These are phyloP conservation scores for Danielia reshetovae DNA, from an alignment of 805 yeast species.

Conservation along the genomic window DNA sequence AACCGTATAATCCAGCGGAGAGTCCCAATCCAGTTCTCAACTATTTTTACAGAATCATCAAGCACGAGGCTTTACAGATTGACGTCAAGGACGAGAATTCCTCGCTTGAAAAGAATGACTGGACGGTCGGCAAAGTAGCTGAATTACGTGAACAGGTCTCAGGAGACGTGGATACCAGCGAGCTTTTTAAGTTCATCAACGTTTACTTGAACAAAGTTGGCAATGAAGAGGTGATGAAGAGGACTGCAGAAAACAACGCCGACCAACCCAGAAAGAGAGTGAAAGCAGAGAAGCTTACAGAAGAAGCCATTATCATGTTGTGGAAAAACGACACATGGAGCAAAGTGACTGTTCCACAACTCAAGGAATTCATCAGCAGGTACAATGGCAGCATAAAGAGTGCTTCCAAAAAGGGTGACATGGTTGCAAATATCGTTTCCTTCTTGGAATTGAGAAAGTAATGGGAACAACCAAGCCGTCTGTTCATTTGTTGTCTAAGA, in stretches of 20 bases:
- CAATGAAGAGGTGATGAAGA: slow-evolving; percentile 8
- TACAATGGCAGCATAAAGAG: slow-evolving; percentile 27
- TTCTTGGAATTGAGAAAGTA: slow-evolving; percentile 24
- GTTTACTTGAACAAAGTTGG: slow-evolving; percentile 7
- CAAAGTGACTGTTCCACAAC: slow-evolving; percentile 39
- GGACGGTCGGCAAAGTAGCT: slow-evolving; percentile 9
- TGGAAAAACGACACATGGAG: slow-evolving; percentile 36
- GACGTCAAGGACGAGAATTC: slow-evolving; percentile 23
- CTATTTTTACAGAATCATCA: slow-evolving; percentile 61
- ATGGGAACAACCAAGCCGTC: no score
- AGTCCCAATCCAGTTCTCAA: slow-evolving; percentile 64
- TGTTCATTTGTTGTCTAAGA: no score
- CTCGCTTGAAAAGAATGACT: slow-evolving; percentile 12
- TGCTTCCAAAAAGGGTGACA: slow-evolving; percentile 40
- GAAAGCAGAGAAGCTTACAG: slow-evolving; percentile 16
- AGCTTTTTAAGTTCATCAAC: slow-evolving; percentile 5
- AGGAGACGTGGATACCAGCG: slow-evolving; percentile 1
- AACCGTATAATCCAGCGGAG: slow-evolving; percentile 51
- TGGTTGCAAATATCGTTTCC: slow-evolving; percentile 38
- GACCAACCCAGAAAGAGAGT: slow-evolving; percentile 4
- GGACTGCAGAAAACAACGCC: slow-evolving; percentile 7
- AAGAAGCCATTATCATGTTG: slow-evolving; percentile 38
- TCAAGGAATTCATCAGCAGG: slow-evolving; percentile 34
- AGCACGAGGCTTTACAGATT: slow-evolving; percentile 61
- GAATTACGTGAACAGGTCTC: slow-evolving; percentile 5